Conservation (phyloP, 352 stramenopile genomes). For the Pythium aristosporum region DNA sequence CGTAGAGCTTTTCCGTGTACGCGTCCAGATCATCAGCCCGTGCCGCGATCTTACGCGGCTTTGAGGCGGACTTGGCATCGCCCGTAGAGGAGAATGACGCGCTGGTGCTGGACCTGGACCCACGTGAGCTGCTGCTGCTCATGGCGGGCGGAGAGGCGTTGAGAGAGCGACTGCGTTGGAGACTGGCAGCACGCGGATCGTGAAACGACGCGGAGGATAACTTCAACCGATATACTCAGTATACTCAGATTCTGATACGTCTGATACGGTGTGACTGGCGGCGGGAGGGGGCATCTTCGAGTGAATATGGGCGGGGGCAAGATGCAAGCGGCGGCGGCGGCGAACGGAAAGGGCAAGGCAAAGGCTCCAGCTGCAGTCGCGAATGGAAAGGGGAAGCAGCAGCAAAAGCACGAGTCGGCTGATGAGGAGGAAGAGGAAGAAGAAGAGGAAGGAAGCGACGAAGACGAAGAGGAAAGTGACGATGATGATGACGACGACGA, state of each 20-base stretch:
- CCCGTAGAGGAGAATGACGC: constrained; percentile 10
- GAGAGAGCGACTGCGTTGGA: background rate
- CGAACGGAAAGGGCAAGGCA: background rate
- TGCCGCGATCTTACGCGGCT: constrained; percentile 53
- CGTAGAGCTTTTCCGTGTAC: constrained; percentile 95
- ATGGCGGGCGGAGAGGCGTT: background rate
- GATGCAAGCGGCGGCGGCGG: constrained; percentile 4
- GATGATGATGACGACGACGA: constrained; percentile 18
- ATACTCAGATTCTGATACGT: constrained; percentile 13
- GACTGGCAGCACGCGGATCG: background rate
- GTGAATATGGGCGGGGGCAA: constrained; percentile 16
- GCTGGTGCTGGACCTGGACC: constrained; percentile 23
- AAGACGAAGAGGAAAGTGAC: background rate
- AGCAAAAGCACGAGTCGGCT: background rate
- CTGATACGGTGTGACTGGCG: constrained; percentile 12
- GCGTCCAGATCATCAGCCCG: constrained; percentile 85
- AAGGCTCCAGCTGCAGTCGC: background rate
- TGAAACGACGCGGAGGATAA: background rate
- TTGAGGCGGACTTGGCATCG: constrained; percentile 25
- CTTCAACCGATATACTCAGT: constrained; percentile 8
- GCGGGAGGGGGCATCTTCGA: background rate
- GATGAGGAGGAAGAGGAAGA: background rate
- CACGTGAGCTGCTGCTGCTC: constrained; percentile 17
- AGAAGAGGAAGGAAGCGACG: background rate
- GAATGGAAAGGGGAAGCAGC: background rate